phyloP scores from a whole-genome alignment of 2,329 filamentous ascomycete genomes.

The Colletotrichum euphorbiae region DNA sequence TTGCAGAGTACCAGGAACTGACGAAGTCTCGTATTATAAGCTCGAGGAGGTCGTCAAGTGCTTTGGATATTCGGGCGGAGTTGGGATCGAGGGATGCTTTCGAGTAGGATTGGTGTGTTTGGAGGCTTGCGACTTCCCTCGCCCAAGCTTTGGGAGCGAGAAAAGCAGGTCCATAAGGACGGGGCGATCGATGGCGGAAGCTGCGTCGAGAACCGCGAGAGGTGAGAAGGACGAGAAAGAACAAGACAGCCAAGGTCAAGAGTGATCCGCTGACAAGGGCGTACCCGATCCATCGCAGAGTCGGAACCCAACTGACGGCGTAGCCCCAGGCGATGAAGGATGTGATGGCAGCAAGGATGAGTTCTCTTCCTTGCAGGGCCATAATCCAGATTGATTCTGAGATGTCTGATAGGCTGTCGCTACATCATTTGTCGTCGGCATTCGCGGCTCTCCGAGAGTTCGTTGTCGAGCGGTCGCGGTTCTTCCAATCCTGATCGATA shows the following conservation, averaged over 20 bases:
- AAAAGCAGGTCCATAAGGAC: constrained; percentile 67
- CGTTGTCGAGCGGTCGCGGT: neutral
- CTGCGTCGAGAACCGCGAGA: constrained; percentile 62
- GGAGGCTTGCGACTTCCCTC: constrained; percentile 75
- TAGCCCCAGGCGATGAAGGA: constrained; percentile 90
- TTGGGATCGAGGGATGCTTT: constrained; percentile 78
- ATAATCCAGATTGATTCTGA: constrained; percentile 54
- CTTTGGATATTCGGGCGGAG: constrained; percentile 81
- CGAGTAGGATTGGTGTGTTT: constrained; percentile 74
- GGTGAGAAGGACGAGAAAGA: constrained; percentile 71
- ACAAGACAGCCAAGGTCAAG: constrained; percentile 64
- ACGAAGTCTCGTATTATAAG: constrained; percentile 87
- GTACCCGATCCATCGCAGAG: constrained; percentile 86
- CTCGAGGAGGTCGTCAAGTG: constrained; percentile 82
- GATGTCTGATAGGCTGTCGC: constrained; percentile 19
- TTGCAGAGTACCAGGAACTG: constrained; percentile 86
- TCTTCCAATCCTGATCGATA: neutral
- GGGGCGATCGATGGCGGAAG: constrained; percentile 54
- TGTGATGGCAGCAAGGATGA: constrained; percentile 74
- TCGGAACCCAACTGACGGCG: constrained; percentile 83
- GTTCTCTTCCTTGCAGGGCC: constrained; percentile 80
- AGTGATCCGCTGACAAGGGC: constrained; percentile 80
- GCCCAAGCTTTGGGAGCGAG: constrained; percentile 74
- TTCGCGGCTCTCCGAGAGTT: constrained; percentile 12
- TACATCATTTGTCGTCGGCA: constrained; percentile 32